Conservation (phyloP, 2,329 filamentous ascomycete species). For the Passalora sequoiae region DNA sequence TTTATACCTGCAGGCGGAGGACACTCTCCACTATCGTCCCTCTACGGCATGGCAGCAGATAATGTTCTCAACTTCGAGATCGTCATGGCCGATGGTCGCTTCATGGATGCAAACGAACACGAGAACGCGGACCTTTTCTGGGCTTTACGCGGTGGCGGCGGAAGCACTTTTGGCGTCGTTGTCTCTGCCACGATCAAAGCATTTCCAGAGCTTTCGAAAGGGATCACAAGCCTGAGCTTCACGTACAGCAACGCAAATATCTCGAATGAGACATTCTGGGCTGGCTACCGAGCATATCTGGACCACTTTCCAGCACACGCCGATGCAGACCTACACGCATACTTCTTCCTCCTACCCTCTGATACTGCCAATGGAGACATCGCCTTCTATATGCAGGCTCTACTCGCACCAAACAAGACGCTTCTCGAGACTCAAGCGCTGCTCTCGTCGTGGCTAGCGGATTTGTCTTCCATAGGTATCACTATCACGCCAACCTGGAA, state of each 20-base stretch:
- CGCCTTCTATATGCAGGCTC: background rate
- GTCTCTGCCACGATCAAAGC: background rate
- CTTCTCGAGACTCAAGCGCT: background rate
- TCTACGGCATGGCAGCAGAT: conserved; percentile 26
- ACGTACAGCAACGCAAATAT: background rate
- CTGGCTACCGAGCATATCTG: background rate
- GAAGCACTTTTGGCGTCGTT: conserved; percentile 27
- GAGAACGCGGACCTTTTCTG: conserved; percentile 49
- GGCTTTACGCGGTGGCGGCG: conserved; percentile 51
- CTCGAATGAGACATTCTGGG: background rate
- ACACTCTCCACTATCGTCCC: background rate
- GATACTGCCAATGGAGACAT: background rate
- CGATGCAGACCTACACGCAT: background rate
- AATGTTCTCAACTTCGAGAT: conserved; percentile 21
- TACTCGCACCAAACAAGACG: background rate
- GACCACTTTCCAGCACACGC: background rate
- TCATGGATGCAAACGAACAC: conserved; percentile 26
- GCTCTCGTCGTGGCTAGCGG: background rate
- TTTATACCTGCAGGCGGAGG: too few relatives aligned
- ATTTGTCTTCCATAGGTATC: background rate
- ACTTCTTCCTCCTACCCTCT: background rate
- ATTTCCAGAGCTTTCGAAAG: background rate
- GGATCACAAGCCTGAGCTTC: background rate
- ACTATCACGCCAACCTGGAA: background rate
- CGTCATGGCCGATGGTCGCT: conserved; percentile 22